Base-by-base conservation (phyloP, 495 filamentous ascomycete species). In the Astrothelium subdiscretum region DNA sequence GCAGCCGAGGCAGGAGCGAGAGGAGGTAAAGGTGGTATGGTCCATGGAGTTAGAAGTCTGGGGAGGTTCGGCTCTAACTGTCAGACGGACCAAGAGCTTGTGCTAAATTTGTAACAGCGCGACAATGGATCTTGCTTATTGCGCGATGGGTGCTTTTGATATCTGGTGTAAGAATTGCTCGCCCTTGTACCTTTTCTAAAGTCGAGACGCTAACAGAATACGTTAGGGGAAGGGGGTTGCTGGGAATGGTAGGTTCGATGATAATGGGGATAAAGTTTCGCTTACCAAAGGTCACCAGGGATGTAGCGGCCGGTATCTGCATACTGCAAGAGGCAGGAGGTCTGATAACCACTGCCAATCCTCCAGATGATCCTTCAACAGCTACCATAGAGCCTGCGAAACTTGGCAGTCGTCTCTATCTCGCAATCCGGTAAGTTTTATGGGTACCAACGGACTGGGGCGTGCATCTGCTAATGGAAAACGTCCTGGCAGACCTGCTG, bases 291-390 rank as follows among this genome's bases (percentile, higher is more conserved):
- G 38, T 27, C 2, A n/a, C 12, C 26, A 72, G 72, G 72, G 73
- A 83, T 67, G 79, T 83, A 11, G 79, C 80, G 15, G 81, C 81
- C 31, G 81, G 81, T 15, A 76, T 80, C 69, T 77, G 76, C n/a
- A 79, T 83, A 61, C 70, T 83, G 10, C 70, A 81, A 48, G 81
- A 83, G 68, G 80, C 81, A 13, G 86, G 85, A 12, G 85, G 86
- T 0, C 69, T 87, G 18, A 75, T 87, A 2, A 88, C 86, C 6
- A 84, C 83, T 24, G 85, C 85, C 0, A 86, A 86, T 66, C 83
- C 85, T 2, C 84, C 86, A 0, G 71, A 80, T 58, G 72, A 86
- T 64, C 67, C 73, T 15, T 73, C 69, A 10, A 86, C 76, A 0
- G 80, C 77, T 6, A 70, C 78, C 2, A 86, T 88, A 61, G 74